phyloP scores from a whole-genome alignment of 768 basidiomycete species.

The Agaricus sinodeliciosus region DNA sequence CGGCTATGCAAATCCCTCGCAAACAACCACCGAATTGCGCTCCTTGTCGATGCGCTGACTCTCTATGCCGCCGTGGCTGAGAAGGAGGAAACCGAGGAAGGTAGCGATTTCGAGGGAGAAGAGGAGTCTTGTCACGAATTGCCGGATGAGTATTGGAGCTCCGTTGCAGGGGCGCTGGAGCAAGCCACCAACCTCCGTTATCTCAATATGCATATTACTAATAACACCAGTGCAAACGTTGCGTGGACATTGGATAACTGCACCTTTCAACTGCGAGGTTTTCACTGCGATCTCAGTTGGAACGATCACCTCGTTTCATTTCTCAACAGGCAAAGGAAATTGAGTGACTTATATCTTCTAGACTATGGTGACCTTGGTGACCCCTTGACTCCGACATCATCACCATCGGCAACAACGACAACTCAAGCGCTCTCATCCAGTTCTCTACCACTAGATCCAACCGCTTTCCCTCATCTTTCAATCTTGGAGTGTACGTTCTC shows the following conservation, averaged over 20 bases:
- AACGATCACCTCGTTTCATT: conserved; percentile 48
- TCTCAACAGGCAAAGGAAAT: conserved; percentile 37
- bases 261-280: conserved; percentile 48
- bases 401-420: conserved; percentile 8
- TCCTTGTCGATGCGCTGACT: conserved; percentile 47
- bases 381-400: conserved; percentile 20
- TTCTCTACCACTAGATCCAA: conserved; percentile 18
- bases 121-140: conserved; percentile 17
- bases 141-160: conserved; percentile 41
- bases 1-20: conserved; percentile 42
- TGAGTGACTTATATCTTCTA: conserved; percentile 43
- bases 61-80: conserved; percentile 35
- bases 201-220: conserved; percentile 43
- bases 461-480: conserved; percentile 41
- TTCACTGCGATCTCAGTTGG: conserved; percentile 67
- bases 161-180: conserved; percentile 42
- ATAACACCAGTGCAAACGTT: conserved; percentile 25
- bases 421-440: too few relatives aligned
- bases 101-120: conserved; percentile 18
- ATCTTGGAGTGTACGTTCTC: conserved; percentile 62
- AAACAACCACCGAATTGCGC: conserved; percentile 38
- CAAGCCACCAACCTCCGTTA: conserved; percentile 40
- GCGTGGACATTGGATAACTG: conserved; percentile 37
- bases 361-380: conserved; percentile 31
- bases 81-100: conserved; percentile 17